Evolutionary conservation across 2,329 filamentous ascomycete species (phyloP), one percentile per base, ranked within the genome.

Genomic region (Herpotrichia juniperi): DNA sequence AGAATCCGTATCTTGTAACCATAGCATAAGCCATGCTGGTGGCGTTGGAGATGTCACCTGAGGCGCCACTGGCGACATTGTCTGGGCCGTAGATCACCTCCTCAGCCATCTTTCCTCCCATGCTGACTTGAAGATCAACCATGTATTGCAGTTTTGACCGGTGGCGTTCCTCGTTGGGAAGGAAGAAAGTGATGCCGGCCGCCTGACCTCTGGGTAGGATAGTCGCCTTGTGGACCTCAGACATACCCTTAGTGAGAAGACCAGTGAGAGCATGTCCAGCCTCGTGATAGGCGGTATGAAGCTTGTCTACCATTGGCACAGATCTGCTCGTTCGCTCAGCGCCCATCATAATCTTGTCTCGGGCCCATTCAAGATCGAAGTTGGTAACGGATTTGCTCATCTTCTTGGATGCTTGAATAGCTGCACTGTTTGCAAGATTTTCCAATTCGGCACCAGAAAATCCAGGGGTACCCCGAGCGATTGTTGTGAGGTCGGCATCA

Each of bases 341-440:
- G 31, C 94, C 94, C 91, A 99, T 96, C 73, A 96, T 88, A 48
- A 99, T 90, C 77, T 94, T 94, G 79, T 99, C 94, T 76, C 96
- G 97, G 51, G 94, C 94, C 93, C 93, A 99, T 63, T 97, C 93
- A 58, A 97, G 87, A 68, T 97, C 92, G 28, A 83, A 76, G 74
- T 91, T 88, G 11, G 84, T 83, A 47, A 99, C 90, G 40, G 87
- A 83, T 53, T 80, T 81, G 32, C 89, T 84, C 76, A 93, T 94
- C 61, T 90, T 83, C 72, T 94, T 91, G 67, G 91, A 96, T n/a
- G 94, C 94, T 67, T 89, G 91, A 37, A 99, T 88, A 19, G 94
- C 94, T 26, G 94, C 94, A 71, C 97, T 91, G 75, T 99, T 99
- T 69, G 96, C 89, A 63, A 99, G 86, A 71, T 97, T 99, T 77